Evolutionary conservation across 2,329 filamentous ascomycete species (phyloP).

Genomic region (Diaporthe citriasiana): DNA sequence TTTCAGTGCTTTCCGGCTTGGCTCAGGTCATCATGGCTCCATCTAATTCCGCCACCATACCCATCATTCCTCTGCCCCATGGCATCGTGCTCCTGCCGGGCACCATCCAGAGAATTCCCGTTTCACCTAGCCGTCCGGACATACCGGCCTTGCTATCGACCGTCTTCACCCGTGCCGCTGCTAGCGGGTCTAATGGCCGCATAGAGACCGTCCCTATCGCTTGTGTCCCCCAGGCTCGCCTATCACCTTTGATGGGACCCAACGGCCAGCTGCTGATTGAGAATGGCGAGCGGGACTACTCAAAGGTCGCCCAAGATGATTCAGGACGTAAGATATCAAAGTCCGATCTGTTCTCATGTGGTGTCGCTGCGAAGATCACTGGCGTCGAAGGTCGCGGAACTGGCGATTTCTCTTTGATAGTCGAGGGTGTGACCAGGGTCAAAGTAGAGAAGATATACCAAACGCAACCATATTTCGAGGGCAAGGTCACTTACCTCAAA

Average conservation of each 20-base stretch:
- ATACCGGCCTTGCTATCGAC: constrained; percentile 89
- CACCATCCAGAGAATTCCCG: constrained; percentile 85
- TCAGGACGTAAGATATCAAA: constrained; percentile 70
- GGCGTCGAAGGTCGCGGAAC: constrained; percentile 82
- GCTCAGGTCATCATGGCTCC: constrained; percentile 47
- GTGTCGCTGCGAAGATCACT: constrained; percentile 83
- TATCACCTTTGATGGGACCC: constrained; percentile 77
- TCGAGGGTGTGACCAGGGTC: constrained; percentile 87
- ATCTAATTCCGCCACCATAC: constrained; percentile 66
- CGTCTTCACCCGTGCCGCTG: constrained; percentile 82
- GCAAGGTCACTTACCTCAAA: constrained; percentile 78
- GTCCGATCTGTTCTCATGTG: constrained; percentile 84
- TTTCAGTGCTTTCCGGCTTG: not conserved
- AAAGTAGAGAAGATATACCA: constrained; percentile 80
- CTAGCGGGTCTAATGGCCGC: constrained; percentile 74
- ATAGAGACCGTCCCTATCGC: constrained; percentile 82
- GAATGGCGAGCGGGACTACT: constrained; percentile 68
- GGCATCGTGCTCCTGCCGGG: constrained; percentile 88
- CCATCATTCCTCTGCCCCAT: constrained; percentile 85
- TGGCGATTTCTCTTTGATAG: constrained; percentile 84
- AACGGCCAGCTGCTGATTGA: constrained; percentile 84
- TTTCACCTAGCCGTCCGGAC: constrained; percentile 84
- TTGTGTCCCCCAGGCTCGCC: constrained; percentile 81
- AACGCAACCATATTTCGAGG: constrained; percentile 89
- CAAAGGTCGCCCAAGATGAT: constrained; percentile 62